A percentile compares a stretch with the other conserved stretches of the same genome.
phyloP scores from a whole-genome alignment of 164 flowering plant genomes.

The Protea cynaroides region DNA sequence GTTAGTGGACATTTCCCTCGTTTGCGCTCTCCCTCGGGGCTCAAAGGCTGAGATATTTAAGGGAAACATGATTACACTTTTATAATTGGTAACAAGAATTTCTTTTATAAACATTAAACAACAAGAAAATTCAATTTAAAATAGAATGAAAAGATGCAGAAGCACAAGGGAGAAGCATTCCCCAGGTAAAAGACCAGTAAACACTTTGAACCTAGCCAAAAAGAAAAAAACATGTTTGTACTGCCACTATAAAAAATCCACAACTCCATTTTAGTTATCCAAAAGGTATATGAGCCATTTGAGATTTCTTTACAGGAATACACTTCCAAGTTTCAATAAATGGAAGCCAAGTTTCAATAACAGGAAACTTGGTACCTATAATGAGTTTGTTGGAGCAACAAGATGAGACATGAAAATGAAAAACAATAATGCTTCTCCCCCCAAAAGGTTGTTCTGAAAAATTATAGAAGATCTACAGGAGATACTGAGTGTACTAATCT shows the following conservation, averaged over 20 bases:
- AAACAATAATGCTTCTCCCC: background rate
- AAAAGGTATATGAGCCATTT: too few species aligned
- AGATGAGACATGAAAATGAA: background rate
- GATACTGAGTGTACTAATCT: conserved; percentile 25
- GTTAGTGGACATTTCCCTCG: conserved; percentile 95
- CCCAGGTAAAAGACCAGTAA: too few species aligned
- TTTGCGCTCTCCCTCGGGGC: conserved; percentile 67
- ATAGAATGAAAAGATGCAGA: too few species aligned
- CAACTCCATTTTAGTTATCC: background rate
- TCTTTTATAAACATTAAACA: too few species aligned
- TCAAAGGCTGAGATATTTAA: conserved; percentile 49
- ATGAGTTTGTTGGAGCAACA: background rate
- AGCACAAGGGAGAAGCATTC: too few species aligned
- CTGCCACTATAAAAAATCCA: background rate
- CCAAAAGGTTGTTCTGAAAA: background rate
- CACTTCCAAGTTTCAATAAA: background rate
- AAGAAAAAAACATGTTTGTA: too few species aligned
- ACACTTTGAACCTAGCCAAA: too few species aligned
- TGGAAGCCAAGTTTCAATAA: background rate
- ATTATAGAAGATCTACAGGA: background rate
- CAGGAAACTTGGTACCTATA: background rate
- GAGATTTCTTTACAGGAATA: too few species aligned
- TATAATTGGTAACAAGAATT: background rate
- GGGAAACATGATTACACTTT: background rate
- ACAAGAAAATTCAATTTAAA: too few species aligned